Conservation (phyloP, 2,329 filamentous ascomycete species). For the Paraphoma chrysanthemicola region DNA sequence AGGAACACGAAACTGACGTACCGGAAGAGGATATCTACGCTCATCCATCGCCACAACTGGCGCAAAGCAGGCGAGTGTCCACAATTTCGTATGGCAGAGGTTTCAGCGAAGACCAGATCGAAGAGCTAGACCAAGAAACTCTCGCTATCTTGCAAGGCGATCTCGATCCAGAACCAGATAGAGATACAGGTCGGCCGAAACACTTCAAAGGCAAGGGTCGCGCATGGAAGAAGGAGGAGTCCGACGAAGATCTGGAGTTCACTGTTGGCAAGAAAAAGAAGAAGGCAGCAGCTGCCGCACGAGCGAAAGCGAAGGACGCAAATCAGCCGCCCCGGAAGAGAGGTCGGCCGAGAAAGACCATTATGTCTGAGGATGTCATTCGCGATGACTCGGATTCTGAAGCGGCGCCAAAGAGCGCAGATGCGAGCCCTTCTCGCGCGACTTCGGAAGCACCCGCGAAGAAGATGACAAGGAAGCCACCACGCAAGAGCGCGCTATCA, state of each 20-base stretch:
- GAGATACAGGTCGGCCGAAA: conserved; percentile 14
- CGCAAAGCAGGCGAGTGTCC: conserved; percentile 19
- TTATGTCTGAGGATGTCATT: conserved; percentile 22
- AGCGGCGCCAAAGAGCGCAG: neutral
- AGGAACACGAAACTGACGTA: conserved; percentile 20
- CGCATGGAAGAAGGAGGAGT: conserved; percentile 40
- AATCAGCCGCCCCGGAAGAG: conserved; percentile 19
- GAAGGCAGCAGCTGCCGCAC: conserved; percentile 4
- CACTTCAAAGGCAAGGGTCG: conserved; percentile 43
- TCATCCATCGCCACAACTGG: conserved; percentile 6
- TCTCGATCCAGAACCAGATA: conserved; percentile 9
- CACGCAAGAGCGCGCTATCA: conserved; percentile 26
- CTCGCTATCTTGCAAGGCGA: conserved; percentile 22
- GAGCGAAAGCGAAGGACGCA: conserved; percentile 13
- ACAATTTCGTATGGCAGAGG: conserved; percentile 16
- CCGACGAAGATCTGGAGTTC: conserved; percentile 41
- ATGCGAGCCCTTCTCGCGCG: conserved; percentile 4
- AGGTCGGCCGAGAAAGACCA: conserved; percentile 29
- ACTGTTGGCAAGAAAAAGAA: conserved; percentile 25
- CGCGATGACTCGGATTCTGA: conserved; percentile 19
- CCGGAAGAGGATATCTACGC: conserved; percentile 10
- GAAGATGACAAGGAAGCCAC: conserved; percentile 12
- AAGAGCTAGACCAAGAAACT: conserved; percentile 17
- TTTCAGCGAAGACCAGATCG: conserved; percentile 12
- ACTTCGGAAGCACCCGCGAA: conserved; percentile 12